Base-by-base conservation (phyloP, 1,139 yeast species). In the Zygosaccharomyces sapae region DNA sequence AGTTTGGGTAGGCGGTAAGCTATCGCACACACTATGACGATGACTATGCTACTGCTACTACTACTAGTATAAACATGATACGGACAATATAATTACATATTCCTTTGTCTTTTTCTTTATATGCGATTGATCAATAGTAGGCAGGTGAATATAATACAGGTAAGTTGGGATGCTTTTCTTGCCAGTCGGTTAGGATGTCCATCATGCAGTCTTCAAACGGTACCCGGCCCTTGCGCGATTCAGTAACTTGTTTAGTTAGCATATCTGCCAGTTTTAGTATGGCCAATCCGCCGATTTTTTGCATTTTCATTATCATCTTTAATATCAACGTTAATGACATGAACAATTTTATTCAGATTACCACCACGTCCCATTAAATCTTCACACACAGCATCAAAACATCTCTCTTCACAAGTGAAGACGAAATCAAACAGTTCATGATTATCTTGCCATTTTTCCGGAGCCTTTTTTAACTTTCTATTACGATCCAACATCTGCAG, bases 271-370 rank as follows among this genome's bases (percentile, higher is more conserved):
- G 71, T 55, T 82, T 81, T 51, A 94, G 72, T 19, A 94, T 94
- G 1, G 95, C 98, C 59, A 81, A 78, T 22, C 96, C 97, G 52
- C 98, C 99, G 46, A 86, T 76, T 44, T 44, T 83, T 78, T 0
- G 98, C 98, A 67, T 89, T 94, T 59, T 88, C 96, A 62, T 89
- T 90, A 68, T 92, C 97, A 74, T 92, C 99, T 66, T 86, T 86
- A 58, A 92, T 94, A 65, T 94, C 98, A 41, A 94, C 79, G 68
- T 94, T 94, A 54, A 94, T 82, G 18, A 94, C 84, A 69, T 92
- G 97, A 9, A 87, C 95, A 30, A 87, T 75, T 53, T 81, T 76
- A 59, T 80, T 81, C 46, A 81, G 72, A 39, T 74, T 77, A 36
- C 81, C 84, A 12, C 83, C 81, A 56, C 97, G 73, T 55, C 79